phyloP scores from a whole-genome alignment of 140 eudicot genomes.

The Oenanthe javanica region DNA sequence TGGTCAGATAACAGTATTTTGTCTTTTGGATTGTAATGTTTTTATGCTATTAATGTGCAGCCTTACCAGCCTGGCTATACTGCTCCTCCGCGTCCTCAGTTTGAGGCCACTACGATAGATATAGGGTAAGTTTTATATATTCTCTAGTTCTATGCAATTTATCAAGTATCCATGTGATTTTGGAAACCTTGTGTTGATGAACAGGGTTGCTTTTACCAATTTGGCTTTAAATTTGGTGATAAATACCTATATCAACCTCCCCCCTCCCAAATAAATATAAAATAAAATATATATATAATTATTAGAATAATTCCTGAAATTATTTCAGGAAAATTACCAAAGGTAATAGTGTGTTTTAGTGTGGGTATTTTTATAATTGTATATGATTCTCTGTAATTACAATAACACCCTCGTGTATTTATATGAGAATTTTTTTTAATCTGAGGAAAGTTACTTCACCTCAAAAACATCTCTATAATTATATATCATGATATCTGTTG shows the following conservation, averaged over 20 bases:
- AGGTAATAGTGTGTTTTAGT: too few relatives aligned
- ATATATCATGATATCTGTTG: background rate
- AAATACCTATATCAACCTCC: background rate
- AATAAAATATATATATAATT: too few relatives aligned
- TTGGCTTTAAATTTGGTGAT: background rate
- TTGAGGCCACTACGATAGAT: slow-evolving; percentile 77
- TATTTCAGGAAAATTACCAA: too few relatives aligned
- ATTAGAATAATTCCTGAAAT: too few relatives aligned
- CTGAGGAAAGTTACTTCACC: too few relatives aligned
- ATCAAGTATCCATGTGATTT: background rate
- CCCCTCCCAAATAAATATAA: background rate
- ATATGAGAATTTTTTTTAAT: too few relatives aligned
- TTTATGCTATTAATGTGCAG: slow-evolving; percentile 29
- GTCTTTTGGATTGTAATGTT: background rate
- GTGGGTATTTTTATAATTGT: too few relatives aligned
- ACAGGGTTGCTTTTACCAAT: background rate
- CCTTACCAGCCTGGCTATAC: slow-evolving; percentile 81
- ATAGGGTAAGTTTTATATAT: slow-evolving; percentile 49
- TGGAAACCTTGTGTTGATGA: background rate
- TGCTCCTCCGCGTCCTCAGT: slow-evolving; percentile 68
- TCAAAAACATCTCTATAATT: too few relatives aligned
- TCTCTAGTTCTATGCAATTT: background rate
- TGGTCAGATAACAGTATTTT: slow-evolving; percentile 1
- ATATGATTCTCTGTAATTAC: too few relatives aligned
- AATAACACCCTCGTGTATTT: too few relatives aligned